Base-by-base conservation (phyloP, 1,284 basidiomycete species). In the Irpex lacteus region DNA sequence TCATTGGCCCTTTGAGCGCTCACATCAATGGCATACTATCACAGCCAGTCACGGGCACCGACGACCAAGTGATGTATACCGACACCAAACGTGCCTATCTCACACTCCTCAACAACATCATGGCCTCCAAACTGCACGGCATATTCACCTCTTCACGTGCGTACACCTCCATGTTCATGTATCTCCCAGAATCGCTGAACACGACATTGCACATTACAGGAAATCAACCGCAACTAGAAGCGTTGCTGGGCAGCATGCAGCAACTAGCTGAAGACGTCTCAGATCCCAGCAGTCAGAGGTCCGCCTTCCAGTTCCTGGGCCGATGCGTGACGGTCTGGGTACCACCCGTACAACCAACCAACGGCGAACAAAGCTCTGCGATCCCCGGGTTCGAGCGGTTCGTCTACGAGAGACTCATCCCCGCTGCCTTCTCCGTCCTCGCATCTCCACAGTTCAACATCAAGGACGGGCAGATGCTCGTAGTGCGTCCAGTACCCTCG, bases 81-180 rank as follows among this genome's bases (percentile, higher is more conserved):
- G 92, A 96, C 66, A 94, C 95, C 50, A 96, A 95, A 74, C 91
- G 92, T 66, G 92, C 95, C 6, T 99, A 98, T 75, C 88, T 99
- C 64, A 82, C 82, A 11, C 85, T 99, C 66, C 82, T 99, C 66
- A 93, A 91, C 65, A 89, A 85, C 67, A 85, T 98, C 68, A 90
- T 98, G 80, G 83, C 85, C 59, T 86, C 92, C 34, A 91, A 90
- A 69, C 81, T 98, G 65, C 89, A 95, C 66, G 85, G 85, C 7
- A 87, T 98, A 9, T 95, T 99, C 75, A 88, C 92, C 32, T 96
- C 95, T 55, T 86, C 91, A 72, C 87, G 95, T 96, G 74, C 76
- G 93, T 79, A 15, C 50, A 47, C 2, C 34, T 44, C 9, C 34
- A n/a, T n/a, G 34, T 60, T 18, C 37, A 65, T 5, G 69, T 54